Evolutionary conservation across 2,329 filamentous ascomycete genomes (phyloP).

Genomic region (Coniochaeta sp.): DNA sequence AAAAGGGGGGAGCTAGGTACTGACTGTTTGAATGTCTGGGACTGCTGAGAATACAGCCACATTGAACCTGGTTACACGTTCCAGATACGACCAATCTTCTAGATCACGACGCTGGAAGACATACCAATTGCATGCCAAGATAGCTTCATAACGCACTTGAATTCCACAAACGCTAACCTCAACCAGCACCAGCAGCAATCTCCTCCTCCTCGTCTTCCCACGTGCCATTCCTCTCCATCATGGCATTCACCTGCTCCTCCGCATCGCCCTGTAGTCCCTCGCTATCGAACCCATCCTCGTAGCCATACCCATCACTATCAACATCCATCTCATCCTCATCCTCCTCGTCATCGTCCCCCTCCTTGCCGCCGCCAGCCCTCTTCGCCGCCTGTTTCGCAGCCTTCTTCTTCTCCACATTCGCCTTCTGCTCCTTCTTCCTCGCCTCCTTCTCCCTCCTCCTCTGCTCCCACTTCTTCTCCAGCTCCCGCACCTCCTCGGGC

Average conservation of each 20-base stretch:
- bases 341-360: constrained; percentile 21
- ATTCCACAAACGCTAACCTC: constrained; percentile 1
- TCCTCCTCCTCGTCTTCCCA: constrained; percentile 46
- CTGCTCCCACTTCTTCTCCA: constrained; percentile 80
- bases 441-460: constrained; percentile 74
- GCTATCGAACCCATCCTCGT: constrained; percentile 41
- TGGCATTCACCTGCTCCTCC: constrained; percentile 40
- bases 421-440: constrained; percentile 74
- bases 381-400: constrained; percentile 82
- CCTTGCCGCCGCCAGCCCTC: constrained; percentile 39
- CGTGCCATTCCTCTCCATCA: constrained; percentile 41
- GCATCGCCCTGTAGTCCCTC: constrained; percentile 43
- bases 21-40: too few species aligned
- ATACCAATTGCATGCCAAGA: too few species aligned
- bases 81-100: too few species aligned
- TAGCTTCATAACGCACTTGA: too few species aligned
- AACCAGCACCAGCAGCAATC: constrained; percentile 15
- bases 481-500: constrained; percentile 64
- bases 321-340: constrained; percentile 31
- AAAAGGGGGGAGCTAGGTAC: too few species aligned
- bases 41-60: too few species aligned
- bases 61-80: too few species aligned
- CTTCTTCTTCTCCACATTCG: constrained; percentile 83
- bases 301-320: constrained; percentile 28
- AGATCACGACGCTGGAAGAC: too few species aligned